Evolutionary conservation across 2,329 filamentous ascomycete species (phyloP), one percentile per base, ranked within the genome.

Genomic region (Pseudogymnoascus sp.): DNA sequence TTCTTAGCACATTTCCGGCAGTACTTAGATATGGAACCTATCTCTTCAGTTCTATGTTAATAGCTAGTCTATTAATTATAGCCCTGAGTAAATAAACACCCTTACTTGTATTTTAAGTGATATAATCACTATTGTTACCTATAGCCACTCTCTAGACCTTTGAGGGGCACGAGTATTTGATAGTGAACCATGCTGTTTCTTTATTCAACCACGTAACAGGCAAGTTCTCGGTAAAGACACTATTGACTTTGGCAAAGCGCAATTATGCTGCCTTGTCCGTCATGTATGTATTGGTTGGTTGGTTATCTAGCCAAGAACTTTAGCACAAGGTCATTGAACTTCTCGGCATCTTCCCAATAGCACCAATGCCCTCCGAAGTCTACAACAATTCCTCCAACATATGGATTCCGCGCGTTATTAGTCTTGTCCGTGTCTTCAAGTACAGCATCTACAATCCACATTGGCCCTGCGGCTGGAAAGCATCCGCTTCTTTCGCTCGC

Each of bases 351-450:
- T 64, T 73, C 72, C 70, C 71, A 74, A 62, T 73, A 74, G 61
- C 71, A 70, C 72, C 72, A 74, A 67, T 74, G 72, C 1, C 72
- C 72, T 31, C 72, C 72, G 68, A 71, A 73, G 42, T 67, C 63
- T 11, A 71, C 71, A 9, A 68, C 67, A 11, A 68, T 62, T 1
- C 71, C 71, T 11, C 1, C 3, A 21, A 57, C 50, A 33, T 38
- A 65, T n/a, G 70, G 70, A 40, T 36, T 67, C 4, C 15, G 35
- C 21, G 61, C 63, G 7, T 9, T 19, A 1, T 33, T 36, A 7
- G 33, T 40, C 35, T 53, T 47, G 11, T 31, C 35, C 23, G 47
- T 47, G 10, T 31, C 31, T 15, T 64, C 65, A 63, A 72, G 72
- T 1, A 73, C 64, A 10, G 71, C 65, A 8, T 69, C 67, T n/a